Percentiles rank a stretch among this genome's conserved stretches.
phyloP scores from a whole-genome alignment of 2,329 filamentous ascomycete species.

The Rosellinia necatrix region DNA sequence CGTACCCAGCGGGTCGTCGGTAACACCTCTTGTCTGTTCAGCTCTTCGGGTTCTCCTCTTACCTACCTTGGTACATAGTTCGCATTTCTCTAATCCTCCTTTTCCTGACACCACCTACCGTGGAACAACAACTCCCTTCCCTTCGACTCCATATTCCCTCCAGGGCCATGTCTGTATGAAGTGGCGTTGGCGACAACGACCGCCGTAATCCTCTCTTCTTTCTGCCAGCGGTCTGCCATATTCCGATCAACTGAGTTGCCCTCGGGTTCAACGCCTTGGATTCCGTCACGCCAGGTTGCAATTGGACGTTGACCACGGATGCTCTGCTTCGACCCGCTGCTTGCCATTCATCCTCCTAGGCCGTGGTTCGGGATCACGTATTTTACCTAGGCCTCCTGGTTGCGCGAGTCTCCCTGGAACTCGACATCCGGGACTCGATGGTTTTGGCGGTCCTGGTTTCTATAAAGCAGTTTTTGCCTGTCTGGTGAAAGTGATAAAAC shows the following conservation, averaged over 20 bases:
- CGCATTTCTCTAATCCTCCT: constrained; percentile 26
- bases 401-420: constrained; percentile 7
- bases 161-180: constrained; percentile 24
- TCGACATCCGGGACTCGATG: constrained; percentile 9
- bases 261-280: constrained; percentile 24
- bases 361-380: constrained; percentile 1
- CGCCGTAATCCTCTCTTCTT: constrained; percentile 15
- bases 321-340: constrained; percentile 30
- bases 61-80: constrained; percentile 4
- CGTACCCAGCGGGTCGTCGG: constrained; percentile 18
- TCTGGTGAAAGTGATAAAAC: neutral
- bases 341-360: constrained; percentile 16
- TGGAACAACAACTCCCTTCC: constrained; percentile 18
- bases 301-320: constrained; percentile 36
- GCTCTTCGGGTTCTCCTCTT: constrained; percentile 25
- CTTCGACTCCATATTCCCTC: constrained; percentile 8
- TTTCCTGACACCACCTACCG: constrained; percentile 22
- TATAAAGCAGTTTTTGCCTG: constrained; percentile 1
- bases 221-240: neutral
- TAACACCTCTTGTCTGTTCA: constrained; percentile 26
- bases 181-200: constrained; percentile 24
- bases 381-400: neutral
- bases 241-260: constrained; percentile 4
- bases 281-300: constrained; percentile 37
- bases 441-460: neutral